Evolutionary conservation across 805 yeast species (phyloP), one percentile per base, ranked within the genome.

Genomic region (Lipomyces sp.): DNA sequence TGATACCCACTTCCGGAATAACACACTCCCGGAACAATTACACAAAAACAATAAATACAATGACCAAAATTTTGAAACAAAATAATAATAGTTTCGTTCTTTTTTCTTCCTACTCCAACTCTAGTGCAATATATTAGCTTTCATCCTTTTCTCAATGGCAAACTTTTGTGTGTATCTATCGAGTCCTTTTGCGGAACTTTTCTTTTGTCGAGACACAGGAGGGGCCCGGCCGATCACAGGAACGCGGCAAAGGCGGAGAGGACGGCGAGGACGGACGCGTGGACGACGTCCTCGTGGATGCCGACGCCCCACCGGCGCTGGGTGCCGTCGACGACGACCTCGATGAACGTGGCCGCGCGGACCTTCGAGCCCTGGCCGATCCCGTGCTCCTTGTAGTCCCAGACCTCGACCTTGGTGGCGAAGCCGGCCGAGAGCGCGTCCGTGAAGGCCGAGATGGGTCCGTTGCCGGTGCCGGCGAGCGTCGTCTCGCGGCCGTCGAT

Each of bases 221-320:
- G n/a, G n/a, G n/a, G n/a, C n/a, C n/a, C n/a, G n/a, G n/a, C n/a
- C n/a, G n/a, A 22, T 45, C 39, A 53, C 55, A 53, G 46, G 39
- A 55, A 44, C 24, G 45, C 45, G 3, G 59, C 44, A 37, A 55
- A 47, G 4, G 65, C 72, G 32, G 73, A 66, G 14, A 72, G 61
- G n/a, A 71, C 65, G n/a, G 76, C 73, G 43, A 68, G 64, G 61
- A 86, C 78, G 4, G 95, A 82, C 42, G 96, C 93, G 64, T 83
- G 84, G 23, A 95, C 83, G 47, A 86, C 93, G 70, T 90, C 95
- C 69, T 83, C 91, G 66, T 87, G 83, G 55, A 88, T 81, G 64
- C 96, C 97, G 52, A 90, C 90, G 70, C 97, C 97, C 96, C 96
- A 90, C 49, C 63, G 43, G 63, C 71, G 63, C 56, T 74, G 73